phyloP scores from a whole-genome alignment of 768 basidiomycete genomes.

The Suillus occidentalis region DNA sequence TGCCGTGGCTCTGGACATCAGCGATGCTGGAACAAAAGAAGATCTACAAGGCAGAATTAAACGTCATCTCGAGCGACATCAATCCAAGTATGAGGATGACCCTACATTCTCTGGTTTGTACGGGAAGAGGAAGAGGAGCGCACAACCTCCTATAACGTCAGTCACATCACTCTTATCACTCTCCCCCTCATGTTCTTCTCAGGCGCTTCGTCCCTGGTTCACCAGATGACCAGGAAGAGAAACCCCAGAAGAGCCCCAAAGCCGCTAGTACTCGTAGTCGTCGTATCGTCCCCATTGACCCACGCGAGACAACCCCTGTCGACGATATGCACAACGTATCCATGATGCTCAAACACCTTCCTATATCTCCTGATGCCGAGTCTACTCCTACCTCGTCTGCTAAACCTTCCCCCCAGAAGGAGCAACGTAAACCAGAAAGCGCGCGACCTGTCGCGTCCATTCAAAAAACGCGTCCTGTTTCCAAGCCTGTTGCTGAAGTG shows the following conservation, averaged over 20 bases:
- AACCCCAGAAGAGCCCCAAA: slow-evolving; percentile 13
- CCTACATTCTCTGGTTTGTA: slow-evolving; percentile 59
- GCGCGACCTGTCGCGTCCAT: slow-evolving; percentile 22
- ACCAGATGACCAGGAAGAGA: slow-evolving; percentile 16
- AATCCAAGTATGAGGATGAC: slow-evolving; percentile 53
- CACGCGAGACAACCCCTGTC: slow-evolving; percentile 47
- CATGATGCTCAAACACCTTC: slow-evolving; percentile 46
- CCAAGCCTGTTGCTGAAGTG: slow-evolving; percentile 20
- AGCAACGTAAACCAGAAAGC: slow-evolving; percentile 2
- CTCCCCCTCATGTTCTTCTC: slow-evolving; percentile 4
- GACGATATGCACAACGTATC: slow-evolving; percentile 53
- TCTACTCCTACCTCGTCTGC: slow-evolving; percentile 2
- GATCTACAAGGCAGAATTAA: slow-evolving; percentile 63
- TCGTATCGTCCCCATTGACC: slow-evolving; percentile 14
- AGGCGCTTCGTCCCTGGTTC: slow-evolving; percentile 19
- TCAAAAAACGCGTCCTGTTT: slow-evolving; percentile 26
- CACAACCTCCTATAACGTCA: slow-evolving; percentile 16
- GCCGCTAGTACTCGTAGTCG: slow-evolving; percentile 20
- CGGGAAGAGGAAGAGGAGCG: slow-evolving; percentile 37
- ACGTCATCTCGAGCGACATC: slow-evolving; percentile 57
- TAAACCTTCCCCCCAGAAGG: slow-evolving; percentile 20
- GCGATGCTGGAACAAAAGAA: slow-evolving; percentile 60
- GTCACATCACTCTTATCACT: background rate
- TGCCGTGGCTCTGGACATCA: slow-evolving; percentile 51
- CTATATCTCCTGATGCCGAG: slow-evolving; percentile 39